Evolutionary conservation across 164 flowering plant species (phyloP), one percentile per base, ranked within the genome.

Genomic region (Malania oleifera): DNA sequence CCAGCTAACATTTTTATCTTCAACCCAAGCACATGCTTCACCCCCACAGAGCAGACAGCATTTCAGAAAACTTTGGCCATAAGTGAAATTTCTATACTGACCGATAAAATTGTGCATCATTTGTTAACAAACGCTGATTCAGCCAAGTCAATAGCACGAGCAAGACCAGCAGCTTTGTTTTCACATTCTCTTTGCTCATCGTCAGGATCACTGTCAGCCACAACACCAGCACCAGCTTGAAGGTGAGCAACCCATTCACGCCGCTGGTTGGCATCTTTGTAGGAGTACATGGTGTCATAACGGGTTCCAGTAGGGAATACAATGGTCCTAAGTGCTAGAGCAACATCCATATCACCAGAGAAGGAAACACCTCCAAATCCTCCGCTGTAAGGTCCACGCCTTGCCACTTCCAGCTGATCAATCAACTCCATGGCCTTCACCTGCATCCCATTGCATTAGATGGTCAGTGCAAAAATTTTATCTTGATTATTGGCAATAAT

Each of bases 181-280:
- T 54, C 58, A 10, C 58, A 37, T 37, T 54, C 58, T 25, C 34
- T 19, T 12, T 54, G 58, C 58, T 54, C 44, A 10, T 54, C 58
- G 9, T 54, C 58, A 12, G 27, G 27, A 27, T 24, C 50, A 18
- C 52, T 35, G 47, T 45, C 34, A 12, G 55, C 37, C 9, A 50
- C 53, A 24, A 50, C 34, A 17, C 37, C 26, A 13, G 61, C 52
- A 34, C 61, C 61, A 34, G 34, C 51, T 13, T 27, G 24, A 19
- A 58, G 23, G 14, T 45, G 15, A 35, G 53, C 53, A 14, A 50
- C 53, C 53, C 53, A 50, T 27, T 50, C 29, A 1, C 53, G 28
- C 3, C 53, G 15, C 15, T 27, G 11, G 17, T n/a, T 29, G 13
- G 29, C 53, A 27, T 50, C 29, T 10, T 50, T 50, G 53, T 23